Percentiles rank a stretch among this genome's conserved stretches.
Evolutionary conservation across 169 alveolate species (phyloP).

Genomic region (Cryptosporidium sp.): DNA sequence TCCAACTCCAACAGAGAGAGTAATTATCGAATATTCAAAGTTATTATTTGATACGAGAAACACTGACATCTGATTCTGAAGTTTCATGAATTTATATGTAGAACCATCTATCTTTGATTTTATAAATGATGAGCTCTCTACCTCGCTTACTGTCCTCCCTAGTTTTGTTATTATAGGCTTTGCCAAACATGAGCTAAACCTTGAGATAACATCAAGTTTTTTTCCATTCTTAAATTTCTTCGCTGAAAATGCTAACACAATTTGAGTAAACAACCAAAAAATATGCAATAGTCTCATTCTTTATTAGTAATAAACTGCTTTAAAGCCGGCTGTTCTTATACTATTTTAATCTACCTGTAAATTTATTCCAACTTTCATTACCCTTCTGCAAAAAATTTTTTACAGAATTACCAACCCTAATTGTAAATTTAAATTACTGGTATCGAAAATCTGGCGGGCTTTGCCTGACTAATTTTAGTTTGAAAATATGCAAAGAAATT

Average conservation of each 20-base stretch:
- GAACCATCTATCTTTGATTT: slow-evolving; percentile 19
- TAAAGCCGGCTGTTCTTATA: neutral
- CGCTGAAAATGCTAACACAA: neutral
- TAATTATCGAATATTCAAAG: neutral
- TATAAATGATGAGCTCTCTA: slow-evolving; percentile 14
- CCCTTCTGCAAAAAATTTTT: neutral
- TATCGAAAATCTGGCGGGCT: slow-evolving; percentile 27
- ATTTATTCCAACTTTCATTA: neutral
- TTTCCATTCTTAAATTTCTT: neutral
- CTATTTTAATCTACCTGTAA: neutral
- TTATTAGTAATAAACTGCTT: neutral
- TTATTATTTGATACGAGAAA: slow-evolving; percentile 17
- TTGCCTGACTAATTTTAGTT: neutral
- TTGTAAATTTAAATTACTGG: neutral
- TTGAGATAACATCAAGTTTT: neutral
- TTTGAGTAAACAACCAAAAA: slow-evolving; percentile 8
- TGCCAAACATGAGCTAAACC: neutral
- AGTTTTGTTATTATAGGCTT: neutral
- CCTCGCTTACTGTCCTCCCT: neutral
- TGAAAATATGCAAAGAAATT: neutral
- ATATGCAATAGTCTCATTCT: neutral
- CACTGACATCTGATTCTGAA: slow-evolving; percentile 2
- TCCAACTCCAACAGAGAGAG: slow-evolving; percentile 56
- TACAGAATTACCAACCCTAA: neutral
- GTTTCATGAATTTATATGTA: neutral